These are phyloP conservation scores for Phyllosticta citribraziliensis DNA, from an alignment of 2,329 filamentous ascomycete species.

Conservation along the genomic window DNA sequence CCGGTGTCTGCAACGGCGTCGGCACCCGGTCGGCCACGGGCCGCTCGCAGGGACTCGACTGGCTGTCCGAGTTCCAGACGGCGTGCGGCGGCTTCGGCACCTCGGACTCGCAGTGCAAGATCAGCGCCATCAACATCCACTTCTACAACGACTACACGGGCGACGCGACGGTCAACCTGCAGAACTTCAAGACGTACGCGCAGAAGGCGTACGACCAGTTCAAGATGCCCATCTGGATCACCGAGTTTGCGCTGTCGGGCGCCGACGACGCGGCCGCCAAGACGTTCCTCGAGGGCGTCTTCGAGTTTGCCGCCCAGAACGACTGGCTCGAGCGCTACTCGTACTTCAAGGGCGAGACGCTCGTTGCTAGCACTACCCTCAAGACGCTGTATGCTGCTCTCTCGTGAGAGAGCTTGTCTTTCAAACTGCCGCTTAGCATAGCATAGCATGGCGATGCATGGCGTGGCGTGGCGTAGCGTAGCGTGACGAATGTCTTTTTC, in stretches of 20 bases:
- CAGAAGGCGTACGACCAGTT: slow-evolving; percentile 28
- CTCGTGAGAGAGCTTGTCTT: not conserved
- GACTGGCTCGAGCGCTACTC: slow-evolving; percentile 31
- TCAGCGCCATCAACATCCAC: slow-evolving; percentile 54
- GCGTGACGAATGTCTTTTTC: not conserved
- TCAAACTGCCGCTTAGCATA: not conserved
- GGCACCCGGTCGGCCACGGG: slow-evolving; percentile 10
- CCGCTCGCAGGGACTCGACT: slow-evolving; percentile 41
- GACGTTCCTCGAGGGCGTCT: slow-evolving; percentile 42
- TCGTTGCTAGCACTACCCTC: slow-evolving; percentile 5
- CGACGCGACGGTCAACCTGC: slow-evolving; percentile 29
- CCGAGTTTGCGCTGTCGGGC: slow-evolving; percentile 51
- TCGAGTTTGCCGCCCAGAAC: slow-evolving; percentile 34
- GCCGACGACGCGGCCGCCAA: slow-evolving; percentile 31
- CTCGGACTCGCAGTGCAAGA: slow-evolving; percentile 35
- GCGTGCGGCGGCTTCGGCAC: slow-evolving; percentile 42
- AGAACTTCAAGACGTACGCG: slow-evolving; percentile 48
- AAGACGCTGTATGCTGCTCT: slow-evolving; percentile 1
- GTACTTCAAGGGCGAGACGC: slow-evolving; percentile 22
- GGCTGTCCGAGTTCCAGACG: slow-evolving; percentile 44
- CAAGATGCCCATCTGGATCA: slow-evolving; percentile 47
- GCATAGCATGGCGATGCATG: not conserved
- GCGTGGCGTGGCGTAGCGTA: not conserved
- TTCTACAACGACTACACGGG: slow-evolving; percentile 45
- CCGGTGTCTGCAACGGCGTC: slow-evolving; percentile 53